Evolutionary conservation across 2,329 filamentous ascomycete species (phyloP), one percentile per base, ranked within the genome.

Genomic region (Pseudocercospora eumusae): DNA sequence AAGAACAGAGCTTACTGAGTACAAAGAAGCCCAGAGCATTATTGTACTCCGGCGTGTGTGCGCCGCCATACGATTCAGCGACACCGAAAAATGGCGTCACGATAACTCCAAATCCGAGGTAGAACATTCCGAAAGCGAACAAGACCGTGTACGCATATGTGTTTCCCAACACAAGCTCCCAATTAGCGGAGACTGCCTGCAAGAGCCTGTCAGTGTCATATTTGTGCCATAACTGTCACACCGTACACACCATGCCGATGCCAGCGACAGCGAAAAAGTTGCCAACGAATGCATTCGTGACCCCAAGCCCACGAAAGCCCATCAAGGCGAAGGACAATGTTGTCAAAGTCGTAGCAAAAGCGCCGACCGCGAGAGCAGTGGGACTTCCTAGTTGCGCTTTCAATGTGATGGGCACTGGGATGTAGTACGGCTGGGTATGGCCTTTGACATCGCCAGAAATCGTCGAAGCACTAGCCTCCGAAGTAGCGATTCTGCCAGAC

Each of bases 91-190:
- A 69, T 1, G 81, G 81, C 0, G 79, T 82, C 4, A 82, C 63
- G 20, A 82, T 77, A 3, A 80, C 78, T 4, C 80, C 81, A 50
- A 80, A 83, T 1, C 80, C 81, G 20, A 76, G 77, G 59, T 83
- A 82, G 67, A 83, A 83, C 15, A 83, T 74, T 79, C 83, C 82
- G 62, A 85, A 85, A 6, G 82, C 82, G 62, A 79, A 81, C 36
- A 84, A 78, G 0, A 83, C 80, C 0, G 82, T 84, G 60, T 85
- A 85, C 0, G 77, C 77, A 59, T 83, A 73, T 0, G 78, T 80
- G 57, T 85, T 84, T 0, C 83, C 83, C 10, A 79, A 73, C 0
- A 80, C 78, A 0, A 85, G 69, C 67, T 84, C 82, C 83, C 83
- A 85, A 66, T 85, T 82, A 4, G 83, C 83, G 0, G 82, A 81